phyloP scores from a whole-genome alignment of 306 rosid species.

The Quercus dentata region DNA sequence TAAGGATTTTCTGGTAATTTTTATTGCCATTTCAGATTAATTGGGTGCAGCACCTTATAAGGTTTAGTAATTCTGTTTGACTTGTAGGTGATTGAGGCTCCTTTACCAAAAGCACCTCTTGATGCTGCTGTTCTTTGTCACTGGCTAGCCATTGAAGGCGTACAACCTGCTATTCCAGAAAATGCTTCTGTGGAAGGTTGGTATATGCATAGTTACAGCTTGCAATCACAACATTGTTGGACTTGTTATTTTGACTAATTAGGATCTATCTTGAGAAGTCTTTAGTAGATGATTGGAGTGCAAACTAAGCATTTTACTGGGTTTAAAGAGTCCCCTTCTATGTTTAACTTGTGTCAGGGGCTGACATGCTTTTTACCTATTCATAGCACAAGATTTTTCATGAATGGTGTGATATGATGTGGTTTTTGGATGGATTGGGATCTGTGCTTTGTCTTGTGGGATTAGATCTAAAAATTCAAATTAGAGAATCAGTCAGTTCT shows the following conservation, averaged over 20 bases:
- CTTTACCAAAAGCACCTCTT: constrained; percentile 72
- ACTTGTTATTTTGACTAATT: background rate
- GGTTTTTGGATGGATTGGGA: background rate
- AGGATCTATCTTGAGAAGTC: background rate
- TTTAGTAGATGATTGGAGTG: background rate
- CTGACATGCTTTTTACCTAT: background rate
- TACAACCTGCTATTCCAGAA: constrained; percentile 87
- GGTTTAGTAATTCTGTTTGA: constrained; percentile 16
- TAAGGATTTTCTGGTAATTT: constrained; percentile 41
- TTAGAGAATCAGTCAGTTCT: background rate
- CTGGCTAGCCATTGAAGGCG: constrained; percentile 96
- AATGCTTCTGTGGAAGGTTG: constrained; percentile 70
- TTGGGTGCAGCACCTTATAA: constrained; percentile 8
- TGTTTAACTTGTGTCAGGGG: background rate
- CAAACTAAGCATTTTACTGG: background rate
- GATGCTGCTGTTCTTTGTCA: constrained; percentile 67
- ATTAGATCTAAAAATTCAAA: background rate
- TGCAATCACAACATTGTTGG: background rate
- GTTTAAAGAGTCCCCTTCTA: background rate
- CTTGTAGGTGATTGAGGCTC: constrained; percentile 65
- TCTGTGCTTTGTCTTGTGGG: background rate
- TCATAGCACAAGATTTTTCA: background rate
- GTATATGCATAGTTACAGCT: background rate
- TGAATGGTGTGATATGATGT: background rate
- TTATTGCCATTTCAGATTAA: constrained; percentile 11